Evolutionary conservation across 1,284 basidiomycete species (phyloP), one percentile per base, ranked within the genome.

Genomic region (Stereum hirsutum): DNA sequence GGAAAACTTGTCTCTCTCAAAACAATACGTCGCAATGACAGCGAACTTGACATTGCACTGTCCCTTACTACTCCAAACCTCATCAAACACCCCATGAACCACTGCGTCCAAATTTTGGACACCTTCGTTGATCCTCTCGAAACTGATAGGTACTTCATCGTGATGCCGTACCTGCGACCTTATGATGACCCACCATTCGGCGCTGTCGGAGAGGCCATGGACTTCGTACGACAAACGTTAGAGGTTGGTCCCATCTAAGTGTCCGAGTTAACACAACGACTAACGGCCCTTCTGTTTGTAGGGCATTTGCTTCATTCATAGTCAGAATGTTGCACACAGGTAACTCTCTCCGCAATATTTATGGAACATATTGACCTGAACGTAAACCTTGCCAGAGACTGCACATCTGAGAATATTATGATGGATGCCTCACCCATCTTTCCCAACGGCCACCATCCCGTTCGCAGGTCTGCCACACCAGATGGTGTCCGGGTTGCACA

Each of bases 31-130:
- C 39, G 11, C 5, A 38, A 51, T 43, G 45, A 50, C 0, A 26
- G 46, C 10, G 56, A 57, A 31, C 44, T 49, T 3, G 51, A 51
- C 11, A 54, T 59, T 20, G 37, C 34, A 21, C 48, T 20, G 17
- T 41, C 40, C 15, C 49, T 60, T 23, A 47, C 52, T 4, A 31
- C 44, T 3, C 46, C 43, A 12, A 45, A 51, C 2, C 26, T 49
- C 4, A 36, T 41, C 2, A 41, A 33, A 1, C 51, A 60, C 42
- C 49, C 57, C 1, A 40, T 36, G 2, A 60, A 61, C 27, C 59
- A 58, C 30, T 54, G 53, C 20, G 54, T 57, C 2, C 58, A 50
- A 1, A 36, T 58, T 4, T 44, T 52, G 21, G 60, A 60, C 3
- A 46, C 51, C 1, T 46, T 60, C 7, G 44, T 50, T 11, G 47